phyloP scores from a whole-genome alignment of 1,284 basidiomycete species.

The Irpex sp. region DNA sequence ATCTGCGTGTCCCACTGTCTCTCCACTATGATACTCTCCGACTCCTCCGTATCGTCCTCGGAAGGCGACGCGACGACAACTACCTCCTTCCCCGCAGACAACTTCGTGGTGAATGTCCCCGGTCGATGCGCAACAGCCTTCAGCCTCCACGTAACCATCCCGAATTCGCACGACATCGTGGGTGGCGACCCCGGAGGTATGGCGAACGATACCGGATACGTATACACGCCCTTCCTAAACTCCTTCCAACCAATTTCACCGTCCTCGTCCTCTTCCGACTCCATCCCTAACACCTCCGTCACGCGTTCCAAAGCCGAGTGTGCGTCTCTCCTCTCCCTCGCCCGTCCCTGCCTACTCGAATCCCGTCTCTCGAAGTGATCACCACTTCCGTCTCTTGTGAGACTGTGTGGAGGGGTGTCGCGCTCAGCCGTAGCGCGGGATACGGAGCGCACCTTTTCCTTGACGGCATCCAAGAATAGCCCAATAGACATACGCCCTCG shows the following conservation, averaged over 20 bases:
- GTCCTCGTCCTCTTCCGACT: slow-evolving; percentile 43
- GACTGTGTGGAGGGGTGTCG: slow-evolving; percentile 23
- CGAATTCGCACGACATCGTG: slow-evolving; percentile 75
- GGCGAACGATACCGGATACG: slow-evolving; percentile 89
- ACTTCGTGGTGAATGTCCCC: slow-evolving; percentile 76
- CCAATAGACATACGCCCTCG: slow-evolving; percentile 34
- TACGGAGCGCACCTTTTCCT: slow-evolving; percentile 39
- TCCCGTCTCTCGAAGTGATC: slow-evolving; percentile 8
- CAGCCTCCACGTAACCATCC: slow-evolving; percentile 77
- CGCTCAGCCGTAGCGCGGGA: slow-evolving; percentile 23
- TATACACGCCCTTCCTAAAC: slow-evolving; percentile 92
- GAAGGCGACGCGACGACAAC: slow-evolving; percentile 74
- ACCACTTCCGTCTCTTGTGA: slow-evolving; percentile 3
- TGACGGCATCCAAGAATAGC: slow-evolving; percentile 36
- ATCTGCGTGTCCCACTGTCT: slow-evolving; percentile 92
- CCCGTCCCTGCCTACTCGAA: slow-evolving; percentile 17
- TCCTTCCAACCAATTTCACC: slow-evolving; percentile 78
- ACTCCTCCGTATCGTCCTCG: slow-evolving; percentile 79
- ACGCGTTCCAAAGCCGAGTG: slow-evolving; percentile 26
- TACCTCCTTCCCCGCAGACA: slow-evolving; percentile 73
- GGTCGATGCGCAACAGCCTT: slow-evolving; percentile 84
- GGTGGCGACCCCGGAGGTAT: slow-evolving; percentile 84
- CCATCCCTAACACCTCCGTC: slow-evolving; percentile 36
- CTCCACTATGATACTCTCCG: slow-evolving; percentile 84
- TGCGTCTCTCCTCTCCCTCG: slow-evolving; percentile 20